Base-by-base conservation (phyloP, 164 flowering plant genomes). In the Tetrastigma voinierianum region DNA sequence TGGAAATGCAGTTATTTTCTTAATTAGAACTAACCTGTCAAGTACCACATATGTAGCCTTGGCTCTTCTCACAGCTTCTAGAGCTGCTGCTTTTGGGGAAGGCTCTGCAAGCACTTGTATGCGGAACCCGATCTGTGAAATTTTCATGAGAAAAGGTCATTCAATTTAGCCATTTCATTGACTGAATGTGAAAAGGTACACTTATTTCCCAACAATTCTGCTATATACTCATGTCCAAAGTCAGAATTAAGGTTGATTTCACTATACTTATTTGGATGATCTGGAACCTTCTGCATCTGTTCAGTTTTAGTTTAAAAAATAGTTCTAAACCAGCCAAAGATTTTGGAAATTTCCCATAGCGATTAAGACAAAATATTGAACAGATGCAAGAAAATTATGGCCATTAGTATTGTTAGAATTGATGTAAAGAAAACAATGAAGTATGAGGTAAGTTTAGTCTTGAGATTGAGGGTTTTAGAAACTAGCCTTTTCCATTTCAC, bases 1-100 rank as follows among this genome's bases (percentile, higher is more conserved):
- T 4, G 40, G 40, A 32, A 32, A 32, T 32, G 6, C 40, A 4
- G 40, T 1, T 32, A 32, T 32, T 7, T 32, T 32, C 40, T 3
- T 32, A 4, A 15, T 23, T 61, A 21, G 25, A 21, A 59, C 79
- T 68, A 1, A 84, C 93, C 89, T 86, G 78, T 87, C 94, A 57
- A 89, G 88, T 59, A 89, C 75, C 48, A 87, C 68, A 85, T 87
- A 87, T 44, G 91, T 85, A 55, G 91, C 85, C 52, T 52, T 51
- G 8, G 74, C 62, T 56, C 20, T 65, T 68, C 46, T 75, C 2
- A 79, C 83, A 51, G 78, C 83, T 51, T 68, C 60, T n/a, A 82
- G 21, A 51, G 88, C 87, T 57, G 75, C 76, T 40, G n/a, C 49
- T 72, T 80, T 85, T 15, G 79, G 79, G 23, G 86, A 77, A 16